Percentiles rank a stretch among this genome's conserved stretches.
phyloP scores from a whole-genome alignment of 164 flowering plant genomes.

The Paratinospora sagittata region DNA sequence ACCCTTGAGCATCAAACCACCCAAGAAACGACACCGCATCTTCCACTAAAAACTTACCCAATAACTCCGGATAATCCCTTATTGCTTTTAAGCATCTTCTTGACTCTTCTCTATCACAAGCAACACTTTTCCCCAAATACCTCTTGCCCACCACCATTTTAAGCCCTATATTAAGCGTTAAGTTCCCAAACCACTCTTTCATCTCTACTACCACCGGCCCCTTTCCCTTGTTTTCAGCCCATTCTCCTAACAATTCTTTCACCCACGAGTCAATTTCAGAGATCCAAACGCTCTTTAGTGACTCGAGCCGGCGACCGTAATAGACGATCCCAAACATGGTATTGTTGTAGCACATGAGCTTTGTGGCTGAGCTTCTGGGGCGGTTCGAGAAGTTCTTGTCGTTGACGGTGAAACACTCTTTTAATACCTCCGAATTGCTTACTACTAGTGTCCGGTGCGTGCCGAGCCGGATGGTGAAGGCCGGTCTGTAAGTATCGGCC shows the following conservation, averaged over 20 bases:
- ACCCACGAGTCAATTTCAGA: not conserved
- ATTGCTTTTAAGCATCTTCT: not conserved
- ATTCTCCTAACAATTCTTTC: too few relatives aligned
- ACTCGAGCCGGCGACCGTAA: conserved; percentile 5
- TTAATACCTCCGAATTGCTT: not conserved
- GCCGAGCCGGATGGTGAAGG: not conserved
- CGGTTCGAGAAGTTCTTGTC: too few relatives aligned
- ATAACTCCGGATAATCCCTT: not conserved
- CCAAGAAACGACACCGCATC: conserved; percentile 11
- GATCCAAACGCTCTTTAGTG: not conserved
- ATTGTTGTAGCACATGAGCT: conserved; percentile 4
- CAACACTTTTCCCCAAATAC: too few relatives aligned
- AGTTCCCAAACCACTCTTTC: not conserved
- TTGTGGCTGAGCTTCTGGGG: not conserved
- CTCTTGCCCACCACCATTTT: too few relatives aligned
- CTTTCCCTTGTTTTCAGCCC: not conserved
- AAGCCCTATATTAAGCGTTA: too few relatives aligned
- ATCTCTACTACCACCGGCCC: conserved; percentile 4
- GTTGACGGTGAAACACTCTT: conserved; percentile 4
- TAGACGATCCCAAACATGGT: conserved; percentile 3
- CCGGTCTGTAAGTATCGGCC: conserved; percentile 4
- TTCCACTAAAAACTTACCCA: conserved; percentile 5
- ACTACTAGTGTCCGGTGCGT: not conserved
- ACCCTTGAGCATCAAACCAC: conserved; percentile 11
- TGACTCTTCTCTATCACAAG: not conserved